Evolutionary conservation across 192 early-diverging fungal genomes (phyloP), one percentile per base, ranked within the genome.

Genomic region (Dispira parvispora): DNA sequence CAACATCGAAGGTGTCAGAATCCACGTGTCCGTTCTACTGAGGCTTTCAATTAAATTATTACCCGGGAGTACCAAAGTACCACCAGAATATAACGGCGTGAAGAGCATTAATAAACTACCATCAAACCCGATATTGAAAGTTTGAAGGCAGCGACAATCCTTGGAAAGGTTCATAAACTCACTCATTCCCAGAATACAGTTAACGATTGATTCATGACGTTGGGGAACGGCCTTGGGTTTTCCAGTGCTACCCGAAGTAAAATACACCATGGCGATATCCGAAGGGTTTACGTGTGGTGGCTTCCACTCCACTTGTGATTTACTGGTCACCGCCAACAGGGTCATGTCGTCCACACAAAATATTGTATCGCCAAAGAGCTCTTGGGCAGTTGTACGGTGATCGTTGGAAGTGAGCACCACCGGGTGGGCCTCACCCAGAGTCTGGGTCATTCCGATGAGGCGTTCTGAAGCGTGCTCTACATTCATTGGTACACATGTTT

Each of bases 211-310:
- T 21, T 44, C 42, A 16, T 61, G 58, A 4, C 42, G 28, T 11
- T 45, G 42, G 12, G 28, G 58, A 3, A 61, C 43, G 0, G 43
- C 58, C 8, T 61, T 61, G 42, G 58, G 58, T 8, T 38, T 38
- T 12, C 58, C 58, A 2, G 58, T 61, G 42, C 43, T 61, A 8
- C 58, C 58, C 2, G 58, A 61, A 0, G 58, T 61, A 43, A 43
- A 61, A 9, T 45, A 16, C n/a, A 61, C 45, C 20, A 45, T 44
- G 32, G 38, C 58, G 1, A 38, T 44, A 44, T 61, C 58, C 32
- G 43, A 0, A 0, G 55, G 55, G 13, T 3, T 8, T 12, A 25
- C 10, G 0, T 2, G 14, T 8, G 55, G 55, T 12, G n/a, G 9
- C 1, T 38, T 26, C 26, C 9, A n/a, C 2, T 9, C 26, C 18